These are phyloP conservation scores for Metschnikowia proteae DNA, from an alignment of 805 yeast genomes.

Conservation along the genomic window DNA sequence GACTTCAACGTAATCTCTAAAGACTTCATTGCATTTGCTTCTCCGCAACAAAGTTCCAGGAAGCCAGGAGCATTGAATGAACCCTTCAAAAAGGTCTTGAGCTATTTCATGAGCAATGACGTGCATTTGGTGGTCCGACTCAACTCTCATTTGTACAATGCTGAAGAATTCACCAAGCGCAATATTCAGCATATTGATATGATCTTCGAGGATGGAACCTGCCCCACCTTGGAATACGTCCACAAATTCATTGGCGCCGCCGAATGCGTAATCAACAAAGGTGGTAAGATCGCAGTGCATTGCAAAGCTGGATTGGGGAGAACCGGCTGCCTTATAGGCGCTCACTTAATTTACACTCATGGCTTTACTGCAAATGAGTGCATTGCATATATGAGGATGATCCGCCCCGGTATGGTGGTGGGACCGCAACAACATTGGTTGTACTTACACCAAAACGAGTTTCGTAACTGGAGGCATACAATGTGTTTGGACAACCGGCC, in stretches of 20 bases:
- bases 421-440: conserved; percentile 99
- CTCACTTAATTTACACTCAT: conserved; percentile 91
- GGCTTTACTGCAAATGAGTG: conserved; percentile 97
- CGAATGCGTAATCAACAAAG: conserved; percentile 76
- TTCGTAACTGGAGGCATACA: conserved; percentile 93
- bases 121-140: conserved; percentile 89
- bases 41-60: conserved; percentile 68
- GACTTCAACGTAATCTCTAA: conserved; percentile 90
- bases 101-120: conserved; percentile 64
- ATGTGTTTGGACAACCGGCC: conserved; percentile 74
- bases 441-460: conserved; percentile 91
- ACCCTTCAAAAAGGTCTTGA: conserved; percentile 77
- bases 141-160: conserved; percentile 87
- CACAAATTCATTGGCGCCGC: conserved; percentile 93
- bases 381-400: conserved; percentile 92
- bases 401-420: conserved; percentile 99
- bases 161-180: conserved; percentile 72
- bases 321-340: conserved; percentile 97
- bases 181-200: conserved; percentile 90
- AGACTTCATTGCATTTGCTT: conserved; percentile 95
- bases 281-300: conserved; percentile 97
- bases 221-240: conserved; percentile 92
- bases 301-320: conserved; percentile 98
- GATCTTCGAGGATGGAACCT: conserved; percentile 97
- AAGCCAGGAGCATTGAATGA: conserved; percentile 56